phyloP scores from a whole-genome alignment of 306 rosid genomes.

The Prunus campanulata region DNA sequence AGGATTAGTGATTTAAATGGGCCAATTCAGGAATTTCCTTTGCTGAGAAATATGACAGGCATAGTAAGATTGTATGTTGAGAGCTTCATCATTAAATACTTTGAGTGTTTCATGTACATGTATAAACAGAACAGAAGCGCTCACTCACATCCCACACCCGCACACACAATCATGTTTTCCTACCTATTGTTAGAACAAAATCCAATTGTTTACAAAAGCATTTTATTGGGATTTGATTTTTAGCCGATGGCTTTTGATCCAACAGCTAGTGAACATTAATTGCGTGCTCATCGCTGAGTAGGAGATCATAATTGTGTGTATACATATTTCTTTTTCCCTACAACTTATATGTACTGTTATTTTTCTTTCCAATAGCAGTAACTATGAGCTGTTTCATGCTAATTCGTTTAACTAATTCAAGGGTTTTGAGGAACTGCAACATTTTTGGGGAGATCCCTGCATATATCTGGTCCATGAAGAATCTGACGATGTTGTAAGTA shows the following conservation, averaged over 20 bases:
- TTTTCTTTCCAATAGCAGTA: neutral
- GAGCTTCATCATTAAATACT: neutral
- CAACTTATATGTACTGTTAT: too few species aligned
- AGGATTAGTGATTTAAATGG: conserved; percentile 24
- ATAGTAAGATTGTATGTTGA: conserved; percentile 13
- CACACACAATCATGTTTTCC: neutral
- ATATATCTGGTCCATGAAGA: conserved; percentile 48
- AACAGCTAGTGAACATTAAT: neutral
- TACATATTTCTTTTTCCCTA: neutral
- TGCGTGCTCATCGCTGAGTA: neutral
- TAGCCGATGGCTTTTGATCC: neutral
- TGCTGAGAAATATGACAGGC: neutral
- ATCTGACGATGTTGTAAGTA: conserved; percentile 59
- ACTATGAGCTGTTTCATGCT: neutral
- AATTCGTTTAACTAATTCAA: conserved; percentile 11
- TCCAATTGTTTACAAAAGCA: neutral
- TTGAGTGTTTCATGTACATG: neutral
- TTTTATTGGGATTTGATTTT: neutral
- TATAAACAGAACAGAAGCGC: too few species aligned
- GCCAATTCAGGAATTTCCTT: conserved; percentile 10
- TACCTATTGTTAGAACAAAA: neutral
- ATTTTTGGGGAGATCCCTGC: conserved; percentile 64
- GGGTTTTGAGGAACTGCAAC: conserved; percentile 78
- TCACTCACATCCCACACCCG: neutral
- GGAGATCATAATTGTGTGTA: neutral